phyloP scores from a whole-genome alignment of 2,329 filamentous ascomycete species.

The Escovopsis weberi region DNA sequence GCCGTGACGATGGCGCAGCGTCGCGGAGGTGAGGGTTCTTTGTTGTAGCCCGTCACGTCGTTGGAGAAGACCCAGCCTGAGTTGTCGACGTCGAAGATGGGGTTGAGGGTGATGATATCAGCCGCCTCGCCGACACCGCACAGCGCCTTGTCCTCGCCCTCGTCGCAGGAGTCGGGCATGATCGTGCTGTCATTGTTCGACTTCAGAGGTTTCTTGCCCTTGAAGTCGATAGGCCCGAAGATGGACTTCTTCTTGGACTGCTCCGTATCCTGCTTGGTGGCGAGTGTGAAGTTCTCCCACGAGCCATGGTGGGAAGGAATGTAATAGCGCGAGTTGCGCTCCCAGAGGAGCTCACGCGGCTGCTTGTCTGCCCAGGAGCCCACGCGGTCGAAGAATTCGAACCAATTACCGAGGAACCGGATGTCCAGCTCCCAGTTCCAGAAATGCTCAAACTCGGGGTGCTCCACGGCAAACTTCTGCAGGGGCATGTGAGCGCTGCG shows the following conservation, averaged over 20 bases:
- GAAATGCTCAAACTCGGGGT: constrained; percentile 51
- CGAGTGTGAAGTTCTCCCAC: constrained; percentile 57
- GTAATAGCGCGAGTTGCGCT: constrained; percentile 63
- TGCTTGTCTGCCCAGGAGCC: constrained; percentile 53
- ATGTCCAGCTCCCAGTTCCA: constrained; percentile 63
- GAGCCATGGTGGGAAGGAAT: constrained; percentile 54
- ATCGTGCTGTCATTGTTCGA: constrained; percentile 36
- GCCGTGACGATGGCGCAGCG: constrained; percentile 60
- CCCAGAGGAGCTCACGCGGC: constrained; percentile 60
- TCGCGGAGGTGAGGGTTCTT: constrained; percentile 36
- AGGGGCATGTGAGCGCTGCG: constrained; percentile 48
- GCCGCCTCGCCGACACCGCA: constrained; percentile 60
- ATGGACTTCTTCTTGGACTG: constrained; percentile 38
- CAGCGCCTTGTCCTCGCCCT: constrained; percentile 31
- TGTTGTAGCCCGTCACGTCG: constrained; percentile 56
- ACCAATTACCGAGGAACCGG: constrained; percentile 49
- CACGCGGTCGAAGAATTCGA: constrained; percentile 59
- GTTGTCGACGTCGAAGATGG: constrained; percentile 55
- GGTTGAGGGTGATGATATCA: constrained; percentile 65
- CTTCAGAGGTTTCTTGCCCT: constrained; percentile 30
- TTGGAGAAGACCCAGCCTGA: constrained; percentile 61
- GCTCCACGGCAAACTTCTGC: constrained; percentile 47
- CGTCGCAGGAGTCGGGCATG: constrained; percentile 40
- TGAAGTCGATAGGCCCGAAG: constrained; percentile 50
- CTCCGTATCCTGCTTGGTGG: constrained; percentile 47